Evolutionary conservation across 768 basidiomycete species (phyloP), one percentile per base, ranked within the genome.

Genomic region (Scleroderma citrinum): DNA sequence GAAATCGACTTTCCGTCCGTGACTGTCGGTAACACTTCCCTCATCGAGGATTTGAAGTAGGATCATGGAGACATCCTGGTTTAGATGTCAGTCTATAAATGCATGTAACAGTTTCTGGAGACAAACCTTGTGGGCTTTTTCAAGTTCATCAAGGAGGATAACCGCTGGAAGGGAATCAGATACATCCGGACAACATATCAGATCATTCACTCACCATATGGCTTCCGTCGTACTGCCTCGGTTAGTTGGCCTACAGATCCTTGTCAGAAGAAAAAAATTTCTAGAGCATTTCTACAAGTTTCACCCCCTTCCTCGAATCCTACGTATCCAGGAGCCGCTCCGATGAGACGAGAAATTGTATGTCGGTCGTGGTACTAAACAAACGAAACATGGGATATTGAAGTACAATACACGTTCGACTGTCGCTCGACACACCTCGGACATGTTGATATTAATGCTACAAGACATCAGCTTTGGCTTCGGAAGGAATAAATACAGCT

Each of bases 391-490:
- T 8, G 34, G 13, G 10, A 32, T 21, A 12, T 49, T 10, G 38
- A 37, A 36, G 19, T 17, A 41, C 24, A 14, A 24, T 14, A 26
- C 14, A 32, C 20, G 14, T 2, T n/a, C 21, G 8, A 10, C 34
- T 3, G 21, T 31, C 16, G 29, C 44, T 12, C n/a, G 13, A 42
- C 56, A 20, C 51, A 73, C 63, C 70, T 96, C 90, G n/a, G 88
- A 87, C 91, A 95, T 93, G 57, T 96, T 94, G 61, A 95, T 91
- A 51, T 85, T 88, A 54, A 93, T 91, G 47, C 86, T 89, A 32
- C 13, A 48, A 50, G n/a, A 23, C 37, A 10, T 23, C 45, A 26
- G 36, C 41, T 30, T 0, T 19, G 44, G 23, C 7, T 31, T 11
- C 42, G 7, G 23, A 29, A 50, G 14, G 30, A 49, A 38, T 21